Conservation (phyloP, 305 asterid species). For the Coffea humblotiana region DNA sequence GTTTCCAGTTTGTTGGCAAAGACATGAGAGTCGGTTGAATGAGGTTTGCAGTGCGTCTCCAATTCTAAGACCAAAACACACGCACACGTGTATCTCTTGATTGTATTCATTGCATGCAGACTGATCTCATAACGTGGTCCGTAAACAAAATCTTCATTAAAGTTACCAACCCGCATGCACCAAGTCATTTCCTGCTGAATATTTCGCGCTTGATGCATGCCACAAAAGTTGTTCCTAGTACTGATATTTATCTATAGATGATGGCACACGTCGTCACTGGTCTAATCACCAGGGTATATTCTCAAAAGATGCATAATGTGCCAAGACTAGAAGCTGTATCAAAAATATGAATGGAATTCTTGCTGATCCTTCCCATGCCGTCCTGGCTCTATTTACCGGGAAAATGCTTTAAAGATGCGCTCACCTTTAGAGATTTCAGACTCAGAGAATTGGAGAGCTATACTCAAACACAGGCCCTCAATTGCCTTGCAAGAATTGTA, state of each 20-base stretch:
- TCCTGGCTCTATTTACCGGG: background rate
- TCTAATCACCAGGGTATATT: background rate
- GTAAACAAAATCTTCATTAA: too few relatives aligned
- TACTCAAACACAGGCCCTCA: background rate
- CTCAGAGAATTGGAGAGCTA: background rate
- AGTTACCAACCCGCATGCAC: background rate
- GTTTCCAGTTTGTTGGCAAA: too few relatives aligned
- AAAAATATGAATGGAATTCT: background rate
- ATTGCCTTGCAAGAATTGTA: background rate
- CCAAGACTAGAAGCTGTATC: background rate
- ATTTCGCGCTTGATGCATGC: too few relatives aligned
- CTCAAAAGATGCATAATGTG: background rate
- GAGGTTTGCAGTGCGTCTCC: too few relatives aligned
- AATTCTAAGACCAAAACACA: too few relatives aligned
- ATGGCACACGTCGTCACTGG: background rate
- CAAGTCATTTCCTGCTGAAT: background rate
- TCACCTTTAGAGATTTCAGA: too few relatives aligned
- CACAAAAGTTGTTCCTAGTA: background rate
- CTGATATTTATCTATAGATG: too few relatives aligned
- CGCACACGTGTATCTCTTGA: too few relatives aligned
- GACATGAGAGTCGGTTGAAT: too few relatives aligned
- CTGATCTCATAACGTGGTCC: background rate
- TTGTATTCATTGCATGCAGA: too few relatives aligned
- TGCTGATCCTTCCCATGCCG: background rate
- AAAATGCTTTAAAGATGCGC: too few relatives aligned